A percentile compares a stretch with the other conserved stretches of the same genome.
Evolutionary conservation across 2,329 filamentous ascomycete species (phyloP).

Genomic region (Apiospora aurea): DNA sequence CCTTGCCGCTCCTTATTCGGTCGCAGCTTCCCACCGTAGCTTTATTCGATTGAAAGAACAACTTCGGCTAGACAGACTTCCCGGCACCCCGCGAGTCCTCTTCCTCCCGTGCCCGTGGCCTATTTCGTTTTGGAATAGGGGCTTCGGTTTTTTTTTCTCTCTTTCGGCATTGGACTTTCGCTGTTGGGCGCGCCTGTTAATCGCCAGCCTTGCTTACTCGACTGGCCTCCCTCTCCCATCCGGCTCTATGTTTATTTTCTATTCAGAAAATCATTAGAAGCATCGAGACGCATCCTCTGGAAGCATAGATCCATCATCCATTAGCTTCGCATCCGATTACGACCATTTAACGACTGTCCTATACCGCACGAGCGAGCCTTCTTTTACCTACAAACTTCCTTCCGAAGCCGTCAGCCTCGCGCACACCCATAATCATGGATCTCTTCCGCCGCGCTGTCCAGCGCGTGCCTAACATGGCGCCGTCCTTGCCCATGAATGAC

Average conservation of each 20-base stretch:
- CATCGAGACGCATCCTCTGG: constrained; percentile 5
- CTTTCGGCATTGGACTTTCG: background rate
- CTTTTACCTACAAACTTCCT: background rate
- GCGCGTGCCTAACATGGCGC: constrained; percentile 52
- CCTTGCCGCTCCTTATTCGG: constrained; percentile 41
- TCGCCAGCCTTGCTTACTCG: constrained; percentile 6
- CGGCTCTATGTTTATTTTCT: constrained; percentile 19
- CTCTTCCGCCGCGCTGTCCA: constrained; percentile 62
- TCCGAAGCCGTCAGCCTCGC: background rate
- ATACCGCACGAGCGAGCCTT: background rate
- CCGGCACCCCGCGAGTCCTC: constrained; percentile 26
- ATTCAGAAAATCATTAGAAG: constrained; percentile 23
- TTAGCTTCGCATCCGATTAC: constrained; percentile 17
- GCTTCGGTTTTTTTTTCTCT: constrained; percentile 20
- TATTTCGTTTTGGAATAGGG: constrained; percentile 30
- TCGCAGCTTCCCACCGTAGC: constrained; percentile 26
- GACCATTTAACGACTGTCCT: constrained; percentile 7
- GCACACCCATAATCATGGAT: constrained; percentile 54
- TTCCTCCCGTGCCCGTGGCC: background rate
- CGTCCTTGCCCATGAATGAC: constrained; percentile 57
- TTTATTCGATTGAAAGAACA: constrained; percentile 1
- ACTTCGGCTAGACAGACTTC: constrained; percentile 30
- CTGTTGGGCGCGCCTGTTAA: constrained; percentile 12
- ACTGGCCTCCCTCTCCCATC: background rate
- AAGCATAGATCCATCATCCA: background rate